Evolutionary conservation across 1,139 yeast genomes (phyloP).

Genomic region (Debaryomyces coudertii): DNA sequence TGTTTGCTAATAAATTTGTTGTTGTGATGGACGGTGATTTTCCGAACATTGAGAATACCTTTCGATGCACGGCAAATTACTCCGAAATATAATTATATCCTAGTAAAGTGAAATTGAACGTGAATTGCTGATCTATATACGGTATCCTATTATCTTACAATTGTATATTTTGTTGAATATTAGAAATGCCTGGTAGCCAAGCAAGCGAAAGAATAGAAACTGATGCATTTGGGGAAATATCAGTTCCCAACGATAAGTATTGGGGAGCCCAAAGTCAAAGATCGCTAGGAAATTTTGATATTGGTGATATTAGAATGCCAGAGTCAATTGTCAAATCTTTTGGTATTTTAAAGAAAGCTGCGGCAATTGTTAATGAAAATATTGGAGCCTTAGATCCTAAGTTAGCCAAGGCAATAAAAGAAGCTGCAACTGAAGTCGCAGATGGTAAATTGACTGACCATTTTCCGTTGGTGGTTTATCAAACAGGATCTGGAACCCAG

Average conservation of each 20-base stretch:
- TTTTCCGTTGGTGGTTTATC: slow-evolving; percentile 94
- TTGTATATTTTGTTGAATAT: not conserved
- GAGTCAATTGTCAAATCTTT: slow-evolving; percentile 82
- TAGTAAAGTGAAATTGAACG: not conserved
- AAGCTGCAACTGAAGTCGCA: slow-evolving; percentile 88
- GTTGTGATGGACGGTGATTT: not conserved
- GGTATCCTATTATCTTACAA: not conserved
- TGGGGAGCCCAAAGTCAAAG: slow-evolving; percentile 98
- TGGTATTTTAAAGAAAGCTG: slow-evolving; percentile 86
- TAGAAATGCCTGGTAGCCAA: not conserved
- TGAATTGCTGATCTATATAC: not conserved
- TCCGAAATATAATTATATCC: not conserved
- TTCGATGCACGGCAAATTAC: not conserved
- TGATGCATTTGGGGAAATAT: slow-evolving; percentile 90
- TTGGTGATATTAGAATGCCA: slow-evolving; percentile 87
- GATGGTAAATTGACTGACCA: slow-evolving; percentile 84
- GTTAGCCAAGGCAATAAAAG: slow-evolving; percentile 73
- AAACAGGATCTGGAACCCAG: slow-evolving; percentile 96
- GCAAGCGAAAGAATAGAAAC: slow-evolving; percentile 59
- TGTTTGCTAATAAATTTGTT: not conserved
- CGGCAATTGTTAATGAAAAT: slow-evolving; percentile 80
- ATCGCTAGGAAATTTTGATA: slow-evolving; percentile 83
- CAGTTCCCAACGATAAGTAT: slow-evolving; percentile 76
- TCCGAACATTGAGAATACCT: not conserved
- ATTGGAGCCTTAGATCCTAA: slow-evolving; percentile 76